Percentiles rank a stretch among this genome's conserved stretches.
Conservation (phyloP, 805 yeast species). For the Candida nitratophila region DNA sequence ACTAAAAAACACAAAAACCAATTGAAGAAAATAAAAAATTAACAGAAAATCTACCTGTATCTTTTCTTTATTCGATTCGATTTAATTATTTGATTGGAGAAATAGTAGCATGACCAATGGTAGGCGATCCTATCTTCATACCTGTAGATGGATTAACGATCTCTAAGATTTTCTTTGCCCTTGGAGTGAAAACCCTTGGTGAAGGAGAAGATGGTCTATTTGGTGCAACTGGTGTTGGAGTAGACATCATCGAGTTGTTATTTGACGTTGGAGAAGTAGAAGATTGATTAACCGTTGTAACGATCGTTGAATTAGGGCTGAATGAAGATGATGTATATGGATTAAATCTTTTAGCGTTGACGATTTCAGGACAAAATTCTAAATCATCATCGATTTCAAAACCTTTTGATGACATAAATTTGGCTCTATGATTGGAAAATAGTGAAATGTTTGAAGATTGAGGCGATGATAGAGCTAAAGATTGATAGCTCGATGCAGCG, state of each 20-base stretch:
- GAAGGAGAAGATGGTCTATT: slow-evolving; percentile 12
- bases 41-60: no score
- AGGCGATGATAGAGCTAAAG: slow-evolving; percentile 18
- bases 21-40: not conserved
- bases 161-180: slow-evolving; percentile 53
- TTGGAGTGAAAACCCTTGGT: slow-evolving; percentile 48
- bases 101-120: not conserved
- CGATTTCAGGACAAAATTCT: slow-evolving; percentile 57
- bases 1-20: no score
- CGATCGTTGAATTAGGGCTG: slow-evolving; percentile 32
- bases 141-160: slow-evolving; percentile 59
- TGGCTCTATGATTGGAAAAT: slow-evolving; percentile 31
- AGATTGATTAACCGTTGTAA: not conserved
- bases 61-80: no score
- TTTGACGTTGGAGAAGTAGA: slow-evolving; percentile 29
- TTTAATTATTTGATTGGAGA: not conserved
- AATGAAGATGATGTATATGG: slow-evolving; percentile 62
- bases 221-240: not conserved
- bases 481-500: slow-evolving; percentile 16
- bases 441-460: slow-evolving; percentile 15
- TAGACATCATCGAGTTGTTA: slow-evolving; percentile 7
- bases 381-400: slow-evolving; percentile 58
- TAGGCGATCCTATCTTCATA: slow-evolving; percentile 42
- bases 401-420: slow-evolving; percentile 52
- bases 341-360: slow-evolving; percentile 39